These are phyloP conservation scores for Acanthamoeba healyi DNA, from an alignment of 208 protist species.

Conservation along the genomic window DNA sequence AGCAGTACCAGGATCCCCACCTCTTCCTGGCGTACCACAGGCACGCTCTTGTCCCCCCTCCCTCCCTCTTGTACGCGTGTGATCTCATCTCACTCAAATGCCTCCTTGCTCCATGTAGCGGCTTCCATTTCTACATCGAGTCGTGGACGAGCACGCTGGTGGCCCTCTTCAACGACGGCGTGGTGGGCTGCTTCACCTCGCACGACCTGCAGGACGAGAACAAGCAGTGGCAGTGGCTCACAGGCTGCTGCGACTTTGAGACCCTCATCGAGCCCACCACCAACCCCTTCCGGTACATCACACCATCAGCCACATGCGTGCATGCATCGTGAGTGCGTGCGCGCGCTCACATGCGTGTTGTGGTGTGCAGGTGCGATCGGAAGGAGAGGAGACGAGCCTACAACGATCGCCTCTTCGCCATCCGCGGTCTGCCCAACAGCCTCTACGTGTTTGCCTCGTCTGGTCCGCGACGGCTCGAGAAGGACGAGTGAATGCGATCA, in stretches of 20 bases:
- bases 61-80: background rate
- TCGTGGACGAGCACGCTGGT: slow-evolving; percentile 63
- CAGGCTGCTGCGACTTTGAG: slow-evolving; percentile 45
- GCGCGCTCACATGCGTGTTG: background rate
- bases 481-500: slow-evolving; percentile 33
- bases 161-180: slow-evolving; percentile 44
- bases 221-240: slow-evolving; percentile 59
- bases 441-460: slow-evolving; percentile 29
- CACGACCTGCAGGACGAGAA: slow-evolving; percentile 51
- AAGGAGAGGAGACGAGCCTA: slow-evolving; percentile 50
- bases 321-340: background rate
- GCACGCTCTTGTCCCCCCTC: background rate
- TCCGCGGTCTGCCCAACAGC: slow-evolving; percentile 53
- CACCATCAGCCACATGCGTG: background rate
- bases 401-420: slow-evolving; percentile 54
- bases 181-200: slow-evolving; percentile 63
- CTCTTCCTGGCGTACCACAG: slow-evolving; percentile 47
- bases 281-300: slow-evolving; percentile 50
- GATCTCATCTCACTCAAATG: background rate
- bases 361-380: slow-evolving; percentile 16
- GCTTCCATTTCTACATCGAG: slow-evolving; percentile 62
- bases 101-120: background rate
- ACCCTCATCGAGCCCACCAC: slow-evolving; percentile 24
- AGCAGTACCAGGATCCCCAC: slow-evolving; percentile 9
- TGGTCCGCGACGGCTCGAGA: slow-evolving; percentile 5